These are phyloP conservation scores for Botrytis aclada DNA, from an alignment of 2,329 filamentous ascomycete species.

Conservation along the genomic window DNA sequence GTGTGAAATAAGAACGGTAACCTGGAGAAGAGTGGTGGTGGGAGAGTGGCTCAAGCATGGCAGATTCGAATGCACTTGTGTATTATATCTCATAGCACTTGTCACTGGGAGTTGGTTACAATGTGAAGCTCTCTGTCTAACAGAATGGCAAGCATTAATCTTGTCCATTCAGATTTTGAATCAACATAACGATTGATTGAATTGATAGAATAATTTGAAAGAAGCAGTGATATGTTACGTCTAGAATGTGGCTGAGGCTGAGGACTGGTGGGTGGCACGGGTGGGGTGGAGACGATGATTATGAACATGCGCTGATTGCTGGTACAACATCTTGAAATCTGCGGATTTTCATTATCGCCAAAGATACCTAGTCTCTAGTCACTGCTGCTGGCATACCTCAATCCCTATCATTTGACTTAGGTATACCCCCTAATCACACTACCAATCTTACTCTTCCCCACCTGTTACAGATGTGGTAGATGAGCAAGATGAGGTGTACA, in stretches of 20 bases:
- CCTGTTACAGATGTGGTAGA: background rate
- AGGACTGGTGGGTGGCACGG: background rate
- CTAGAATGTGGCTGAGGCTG: background rate
- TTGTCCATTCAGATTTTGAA: background rate
- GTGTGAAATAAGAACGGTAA: background rate
- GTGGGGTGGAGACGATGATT: background rate
- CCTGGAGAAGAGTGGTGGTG: background rate
- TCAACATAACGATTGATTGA: background rate
- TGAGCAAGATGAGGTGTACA: constrained; percentile 17
- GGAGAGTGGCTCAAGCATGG: background rate
- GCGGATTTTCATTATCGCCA: constrained; percentile 6
- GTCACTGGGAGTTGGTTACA: background rate
- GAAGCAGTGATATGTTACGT: background rate
- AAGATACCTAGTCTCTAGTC: constrained; percentile 4
- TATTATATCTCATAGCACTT: background rate
- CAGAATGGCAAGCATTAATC: background rate
- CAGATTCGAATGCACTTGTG: background rate
- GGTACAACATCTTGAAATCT: background rate
- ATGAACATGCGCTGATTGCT: constrained; percentile 5
- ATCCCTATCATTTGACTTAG: constrained; percentile 16
- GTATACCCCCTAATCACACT: constrained; percentile 3
- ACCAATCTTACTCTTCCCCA: background rate
- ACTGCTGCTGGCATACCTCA: constrained; percentile 15
- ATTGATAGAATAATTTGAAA: background rate
- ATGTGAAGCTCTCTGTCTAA: no score